phyloP scores from a whole-genome alignment of 2,329 filamentous ascomycete species.

The Chalaropsis thielavioides region DNA sequence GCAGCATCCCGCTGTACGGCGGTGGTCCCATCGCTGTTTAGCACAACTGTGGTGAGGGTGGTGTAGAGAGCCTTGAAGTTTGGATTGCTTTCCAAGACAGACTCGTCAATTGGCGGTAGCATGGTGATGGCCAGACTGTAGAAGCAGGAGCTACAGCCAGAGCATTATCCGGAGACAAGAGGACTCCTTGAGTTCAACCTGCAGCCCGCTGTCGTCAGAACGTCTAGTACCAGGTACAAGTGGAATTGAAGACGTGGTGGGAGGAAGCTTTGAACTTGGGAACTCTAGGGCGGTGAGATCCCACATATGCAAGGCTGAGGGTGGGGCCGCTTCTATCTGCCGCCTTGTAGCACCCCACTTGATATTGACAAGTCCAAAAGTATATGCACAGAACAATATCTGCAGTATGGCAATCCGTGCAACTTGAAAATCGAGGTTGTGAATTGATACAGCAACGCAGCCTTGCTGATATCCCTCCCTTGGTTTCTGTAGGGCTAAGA shows the following conservation, averaged over 20 bases:
- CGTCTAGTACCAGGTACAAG: neutral
- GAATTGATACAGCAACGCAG: neutral
- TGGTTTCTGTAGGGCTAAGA: neutral
- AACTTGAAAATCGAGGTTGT: neutral
- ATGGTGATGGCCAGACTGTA: conserved; percentile 26
- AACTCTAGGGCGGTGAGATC: neutral
- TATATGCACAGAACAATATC: neutral
- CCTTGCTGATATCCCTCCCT: neutral
- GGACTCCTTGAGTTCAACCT: neutral
- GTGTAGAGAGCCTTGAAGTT: conserved; percentile 45
- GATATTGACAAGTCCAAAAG: conserved; percentile 4
- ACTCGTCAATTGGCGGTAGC: conserved; percentile 44
- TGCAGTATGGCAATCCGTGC: neutral
- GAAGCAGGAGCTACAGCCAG: neutral
- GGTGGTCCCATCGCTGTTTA: conserved; percentile 45
- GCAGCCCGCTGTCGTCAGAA: neutral
- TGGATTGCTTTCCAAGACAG: conserved; percentile 41
- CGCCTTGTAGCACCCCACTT: neutral
- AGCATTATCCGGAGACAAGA: neutral
- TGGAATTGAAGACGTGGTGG: neutral
- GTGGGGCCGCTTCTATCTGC: neutral
- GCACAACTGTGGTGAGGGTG: conserved; percentile 37
- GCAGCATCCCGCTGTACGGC: conserved; percentile 36
- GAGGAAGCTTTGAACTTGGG: neutral
- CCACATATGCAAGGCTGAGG: neutral